These are phyloP conservation scores for Quercus ilex DNA, from an alignment of 306 rosid species.

Conservation along the genomic window DNA sequence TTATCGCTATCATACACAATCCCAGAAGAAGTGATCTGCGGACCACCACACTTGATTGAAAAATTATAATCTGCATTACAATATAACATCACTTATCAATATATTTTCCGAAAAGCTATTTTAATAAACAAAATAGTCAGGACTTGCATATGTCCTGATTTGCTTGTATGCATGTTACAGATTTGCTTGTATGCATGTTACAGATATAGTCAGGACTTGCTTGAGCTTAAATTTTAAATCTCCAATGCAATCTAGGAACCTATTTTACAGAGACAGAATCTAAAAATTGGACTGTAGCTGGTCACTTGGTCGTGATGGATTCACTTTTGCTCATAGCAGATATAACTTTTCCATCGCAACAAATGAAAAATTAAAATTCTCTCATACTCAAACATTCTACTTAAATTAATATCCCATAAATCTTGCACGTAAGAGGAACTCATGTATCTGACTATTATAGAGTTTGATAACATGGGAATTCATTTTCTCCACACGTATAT, in stretches of 20 bases:
- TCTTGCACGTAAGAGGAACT: not conserved
- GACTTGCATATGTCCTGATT: not conserved
- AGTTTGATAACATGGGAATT: not conserved
- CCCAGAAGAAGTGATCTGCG: slow-evolving; percentile 34
- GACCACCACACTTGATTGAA: slow-evolving; percentile 71
- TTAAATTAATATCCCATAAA: not conserved
- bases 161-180: not conserved
- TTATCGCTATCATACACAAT: slow-evolving; percentile 43
- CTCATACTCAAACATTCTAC: not conserved
- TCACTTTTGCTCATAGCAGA: not conserved
- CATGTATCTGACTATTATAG: not conserved
- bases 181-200: not conserved
- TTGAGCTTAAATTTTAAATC: not conserved
- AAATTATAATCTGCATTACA: slow-evolving; percentile 55
- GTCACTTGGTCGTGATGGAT: not conserved
- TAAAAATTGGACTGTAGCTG: too few relatives aligned
- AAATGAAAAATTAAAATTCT: not conserved
- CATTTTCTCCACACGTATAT: too few relatives aligned
- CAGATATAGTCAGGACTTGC: not conserved
- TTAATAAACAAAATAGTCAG: not conserved
- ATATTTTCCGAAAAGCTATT: not conserved
- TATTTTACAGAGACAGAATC: not conserved
- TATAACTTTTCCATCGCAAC: not conserved
- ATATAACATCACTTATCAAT: not conserved
- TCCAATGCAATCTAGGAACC: not conserved